Conservation (phyloP, 1,284 basidiomycete genomes). For the Moniliella sp. region DNA sequence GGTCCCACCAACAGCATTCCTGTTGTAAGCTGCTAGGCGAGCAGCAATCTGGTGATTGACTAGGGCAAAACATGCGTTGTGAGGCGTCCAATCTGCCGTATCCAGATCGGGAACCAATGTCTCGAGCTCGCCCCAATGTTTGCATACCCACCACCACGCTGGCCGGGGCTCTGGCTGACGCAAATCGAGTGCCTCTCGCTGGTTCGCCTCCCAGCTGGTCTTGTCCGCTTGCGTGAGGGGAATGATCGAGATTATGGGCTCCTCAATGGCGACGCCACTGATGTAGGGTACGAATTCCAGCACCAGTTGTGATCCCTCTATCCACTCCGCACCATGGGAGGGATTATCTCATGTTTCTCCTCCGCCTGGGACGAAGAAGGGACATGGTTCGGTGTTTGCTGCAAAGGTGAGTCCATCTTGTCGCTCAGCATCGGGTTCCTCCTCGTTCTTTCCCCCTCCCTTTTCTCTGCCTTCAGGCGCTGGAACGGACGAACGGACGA, state of each 20-base stretch:
- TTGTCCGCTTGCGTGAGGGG: slow-evolving; percentile 14
- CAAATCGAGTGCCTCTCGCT: too few relatives aligned
- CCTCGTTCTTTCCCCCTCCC: slow-evolving; percentile 11
- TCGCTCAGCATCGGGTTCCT: slow-evolving; percentile 12
- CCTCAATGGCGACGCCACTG: slow-evolving; percentile 8
- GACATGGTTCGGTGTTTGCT: background rate
- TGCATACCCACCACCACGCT: too few relatives aligned
- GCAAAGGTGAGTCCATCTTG: background rate
- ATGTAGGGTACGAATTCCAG: slow-evolving; percentile 22
- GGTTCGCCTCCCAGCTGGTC: too few relatives aligned
- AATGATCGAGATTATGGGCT: slow-evolving; percentile 19
- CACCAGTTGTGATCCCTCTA: slow-evolving; percentile 24
- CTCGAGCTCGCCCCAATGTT: too few relatives aligned
- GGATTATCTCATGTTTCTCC: slow-evolving; percentile 3
- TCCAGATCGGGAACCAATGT: too few relatives aligned
- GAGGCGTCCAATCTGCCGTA: too few relatives aligned
- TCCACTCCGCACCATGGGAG: slow-evolving; percentile 20
- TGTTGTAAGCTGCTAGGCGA: too few relatives aligned
- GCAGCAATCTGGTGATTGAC: too few relatives aligned
- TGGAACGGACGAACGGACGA: background rate
- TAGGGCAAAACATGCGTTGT: too few relatives aligned
- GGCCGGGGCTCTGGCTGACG: too few relatives aligned
- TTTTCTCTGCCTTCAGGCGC: slow-evolving; percentile 1
- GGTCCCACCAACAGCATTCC: too few relatives aligned
- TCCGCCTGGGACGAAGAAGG: background rate